Base-by-base conservation (phyloP, 352 stramenopile genomes). In the Phytophthora quininea region DNA sequence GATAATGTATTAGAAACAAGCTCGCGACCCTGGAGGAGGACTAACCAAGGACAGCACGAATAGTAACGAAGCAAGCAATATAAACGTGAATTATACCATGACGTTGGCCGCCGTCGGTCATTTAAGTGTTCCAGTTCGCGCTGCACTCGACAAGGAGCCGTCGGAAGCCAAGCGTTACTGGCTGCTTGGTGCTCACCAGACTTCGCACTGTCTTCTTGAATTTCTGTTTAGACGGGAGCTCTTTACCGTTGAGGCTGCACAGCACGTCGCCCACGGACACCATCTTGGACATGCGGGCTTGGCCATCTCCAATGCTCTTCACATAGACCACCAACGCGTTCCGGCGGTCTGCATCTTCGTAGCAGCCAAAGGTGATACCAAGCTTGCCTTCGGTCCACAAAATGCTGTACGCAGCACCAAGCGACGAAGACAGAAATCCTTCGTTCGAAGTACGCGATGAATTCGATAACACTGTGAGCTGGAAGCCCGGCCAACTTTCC, bases 351-450 rank as follows among this genome's bases (percentile, higher is more conserved):
- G 65, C 64, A 54, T 83, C 74, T 48, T 74, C 53, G 19, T 81
- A 83, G 54, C 61, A 77, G 10, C 67, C 71, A 38, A 88, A 88
- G 7, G 73, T 69, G 50, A 88, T 64, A 1, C 79, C 79, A 4
- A 88, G 65, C 15, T 73, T 55, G 1, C 73, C 69, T 32, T 72
- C 43, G 12, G 47, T 71, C 79, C 79, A 88, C 12, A 81, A 42
- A 46, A 88, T 66, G 19, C 46, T 82, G 74, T 83, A 88, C n/a
- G 51, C 45, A 35, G 65, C 62, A 32, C 45, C 51, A 30, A 56
- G 42, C 29, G 55, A 38, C 24, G 57, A 32, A 9, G 52, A 12
- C 31, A 43, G 10, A 4, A 24, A 14, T 47, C 54, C 52, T 9
- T 73, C 62, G 19, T 73, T 48, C 2, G 54, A 53, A 10, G 38